Conservation (phyloP, 257 asterid genomes). For the Handroanthus guayacan region DNA sequence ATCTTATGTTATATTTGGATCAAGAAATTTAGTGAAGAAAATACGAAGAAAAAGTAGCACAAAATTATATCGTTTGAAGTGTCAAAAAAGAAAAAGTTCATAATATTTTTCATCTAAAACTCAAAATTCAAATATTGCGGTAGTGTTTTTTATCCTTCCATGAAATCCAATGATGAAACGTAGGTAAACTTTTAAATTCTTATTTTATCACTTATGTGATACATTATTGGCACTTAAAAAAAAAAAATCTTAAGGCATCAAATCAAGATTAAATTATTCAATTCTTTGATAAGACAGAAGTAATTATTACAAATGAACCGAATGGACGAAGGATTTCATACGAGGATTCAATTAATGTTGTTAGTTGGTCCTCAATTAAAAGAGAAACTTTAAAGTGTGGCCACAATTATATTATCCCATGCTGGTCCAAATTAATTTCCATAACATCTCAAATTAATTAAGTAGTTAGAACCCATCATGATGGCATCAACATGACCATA, state of each 20-base stretch:
- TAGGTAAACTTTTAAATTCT: too few species aligned
- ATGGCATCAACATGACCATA: conserved; percentile 26
- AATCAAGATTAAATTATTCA: not conserved
- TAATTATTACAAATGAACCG: not conserved
- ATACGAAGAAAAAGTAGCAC: too few species aligned
- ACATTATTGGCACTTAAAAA: too few species aligned
- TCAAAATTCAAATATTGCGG: too few species aligned
- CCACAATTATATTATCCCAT: conserved; percentile 24
- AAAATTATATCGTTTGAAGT: too few species aligned
- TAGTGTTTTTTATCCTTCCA: too few species aligned
- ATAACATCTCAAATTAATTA: not conserved
- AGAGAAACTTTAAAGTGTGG: not conserved
- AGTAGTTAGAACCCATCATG: not conserved
- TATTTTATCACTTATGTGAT: too few species aligned
- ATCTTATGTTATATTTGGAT: too few species aligned
- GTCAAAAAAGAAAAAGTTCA: too few species aligned
- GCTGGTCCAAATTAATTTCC: not conserved
- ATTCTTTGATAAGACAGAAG: not conserved
- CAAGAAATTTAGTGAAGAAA: too few species aligned
- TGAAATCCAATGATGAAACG: too few species aligned
- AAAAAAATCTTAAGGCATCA: not conserved
- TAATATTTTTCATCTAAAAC: too few species aligned
- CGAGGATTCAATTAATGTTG: not conserved
- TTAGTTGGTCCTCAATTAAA: not conserved
- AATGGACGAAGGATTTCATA: not conserved